Evolutionary conservation across 495 filamentous ascomycete genomes (phyloP), one percentile per base, ranked within the genome.

Genomic region (Xylaria palmicola): DNA sequence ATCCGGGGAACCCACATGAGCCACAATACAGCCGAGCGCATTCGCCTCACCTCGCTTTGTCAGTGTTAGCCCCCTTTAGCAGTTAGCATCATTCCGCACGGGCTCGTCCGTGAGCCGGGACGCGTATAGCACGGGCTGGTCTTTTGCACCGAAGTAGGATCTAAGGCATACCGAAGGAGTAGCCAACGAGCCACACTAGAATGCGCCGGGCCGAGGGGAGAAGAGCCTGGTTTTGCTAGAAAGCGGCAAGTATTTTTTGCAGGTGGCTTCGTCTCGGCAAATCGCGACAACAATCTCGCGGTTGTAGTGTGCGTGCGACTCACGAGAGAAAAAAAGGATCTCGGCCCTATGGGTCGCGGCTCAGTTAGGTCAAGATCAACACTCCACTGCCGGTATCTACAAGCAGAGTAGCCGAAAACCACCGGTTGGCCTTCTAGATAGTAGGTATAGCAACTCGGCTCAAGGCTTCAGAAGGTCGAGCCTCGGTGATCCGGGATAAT

Each of bases 11-110:
- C 24, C 52, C 27, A 17, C 17, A 34, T 39, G 17, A 43, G 53
- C 44, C 56, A 50, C 30, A 59, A 19, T 49, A 48, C 22, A 49
- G 40, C 32, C 44, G 44, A 48, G 56, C 44, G 32, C 56, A 59
- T 36, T 43, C 52, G 52, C 30, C 43, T 48, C 56, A 40, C 12
- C 22, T 39, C 20, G 37, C 9, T 30, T 17, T 39, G 26, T 9
- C 17, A 19, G 32, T 30, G 56, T 39, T 34, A 59, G 56, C 44
- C 32, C 30, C 56, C 32, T 24, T 32, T n/a, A n/a, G n/a, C n/a
- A n/a, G 34, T 20, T 7, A 29, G 20, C n/a, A 41, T 27, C 22
- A 55, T 29, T 15, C 22, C 51, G 51, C 27, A 32, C 20, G 20
- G 8, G 39, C 39, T 12, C 3, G 12, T 40, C 36, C 12, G 24